Percentiles rank a stretch among this genome's conserved stretches.
Conservation (phyloP, 2,329 filamentous ascomycete genomes). For the Didymella pomorum region DNA sequence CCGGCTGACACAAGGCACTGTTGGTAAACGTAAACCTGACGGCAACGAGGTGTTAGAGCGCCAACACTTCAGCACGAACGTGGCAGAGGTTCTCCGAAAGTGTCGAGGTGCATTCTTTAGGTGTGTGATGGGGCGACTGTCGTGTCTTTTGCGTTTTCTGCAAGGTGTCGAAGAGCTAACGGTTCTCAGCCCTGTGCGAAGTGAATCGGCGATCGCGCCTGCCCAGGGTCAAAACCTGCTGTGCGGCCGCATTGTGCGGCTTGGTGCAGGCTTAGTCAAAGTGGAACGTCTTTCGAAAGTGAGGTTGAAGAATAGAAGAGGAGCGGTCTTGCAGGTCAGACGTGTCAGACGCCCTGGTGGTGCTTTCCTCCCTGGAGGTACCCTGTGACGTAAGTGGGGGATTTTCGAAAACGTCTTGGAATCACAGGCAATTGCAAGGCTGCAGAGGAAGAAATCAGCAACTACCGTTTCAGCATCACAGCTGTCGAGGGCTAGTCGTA, state of each 20-base stretch:
- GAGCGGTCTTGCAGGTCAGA: constrained; percentile 6
- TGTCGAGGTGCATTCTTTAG: not conserved
- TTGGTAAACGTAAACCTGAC: not conserved
- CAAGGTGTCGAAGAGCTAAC: constrained; percentile 2
- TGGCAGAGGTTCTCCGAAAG: not conserved
- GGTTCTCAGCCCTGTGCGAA: constrained; percentile 9
- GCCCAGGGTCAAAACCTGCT: constrained; percentile 25
- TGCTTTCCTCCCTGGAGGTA: constrained; percentile 14
- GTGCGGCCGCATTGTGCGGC: constrained; percentile 7
- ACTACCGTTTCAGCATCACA: not conserved
- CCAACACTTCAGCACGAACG: not conserved
- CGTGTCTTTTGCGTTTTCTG: constrained; percentile 4
- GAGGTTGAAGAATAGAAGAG: constrained; percentile 8
- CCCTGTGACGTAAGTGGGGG: constrained; percentile 10
- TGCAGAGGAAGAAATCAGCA: not conserved
- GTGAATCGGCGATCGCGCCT: constrained; percentile 27
- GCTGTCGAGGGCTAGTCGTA: not conserved
- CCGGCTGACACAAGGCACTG: constrained; percentile 17
- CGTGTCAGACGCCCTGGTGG: constrained; percentile 12
- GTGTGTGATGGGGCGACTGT: not conserved
- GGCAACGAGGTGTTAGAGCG: not conserved
- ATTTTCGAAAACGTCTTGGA: not conserved
- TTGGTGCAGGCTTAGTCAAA: constrained; percentile 21
- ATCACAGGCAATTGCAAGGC: not conserved
- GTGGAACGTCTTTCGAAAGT: constrained; percentile 11